phyloP scores from a whole-genome alignment of 345 rosid species.

The Populus alba region DNA sequence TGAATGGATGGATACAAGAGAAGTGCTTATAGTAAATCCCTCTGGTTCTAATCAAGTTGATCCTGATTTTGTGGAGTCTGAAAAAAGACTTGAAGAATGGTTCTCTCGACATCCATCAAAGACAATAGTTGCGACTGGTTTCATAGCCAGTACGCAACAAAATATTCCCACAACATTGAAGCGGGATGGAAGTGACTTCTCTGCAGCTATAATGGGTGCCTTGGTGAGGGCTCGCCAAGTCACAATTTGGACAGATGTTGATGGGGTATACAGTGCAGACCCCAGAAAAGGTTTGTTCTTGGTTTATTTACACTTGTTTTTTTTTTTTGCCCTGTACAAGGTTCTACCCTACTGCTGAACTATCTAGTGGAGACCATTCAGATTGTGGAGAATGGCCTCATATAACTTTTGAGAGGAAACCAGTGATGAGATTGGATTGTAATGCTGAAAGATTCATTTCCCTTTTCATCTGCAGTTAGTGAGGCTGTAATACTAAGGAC shows the following conservation, averaged over 20 bases:
- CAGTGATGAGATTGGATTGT: constrained; percentile 9
- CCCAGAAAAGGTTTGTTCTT: constrained; percentile 77
- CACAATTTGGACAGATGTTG: constrained; percentile 99
- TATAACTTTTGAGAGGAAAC: constrained; percentile 2
- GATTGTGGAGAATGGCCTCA: not conserved
- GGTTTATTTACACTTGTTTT: not conserved
- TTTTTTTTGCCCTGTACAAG: not conserved
- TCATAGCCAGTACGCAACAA: constrained; percentile 94
- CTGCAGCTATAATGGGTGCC: constrained; percentile 97
- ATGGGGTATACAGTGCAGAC: constrained; percentile 98
- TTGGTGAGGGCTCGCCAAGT: constrained; percentile 72
- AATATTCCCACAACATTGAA: constrained; percentile 96
- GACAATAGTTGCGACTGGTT: constrained; percentile 86
- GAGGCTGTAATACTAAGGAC: constrained; percentile 88
- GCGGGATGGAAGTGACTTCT: constrained; percentile 99
- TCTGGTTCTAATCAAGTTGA: constrained; percentile 89
- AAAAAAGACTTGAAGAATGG: constrained; percentile 77
- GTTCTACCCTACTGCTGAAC: not conserved
- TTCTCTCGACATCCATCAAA: constrained; percentile 57
- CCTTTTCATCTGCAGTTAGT: constrained; percentile 54
- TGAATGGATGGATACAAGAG: constrained; percentile 98
- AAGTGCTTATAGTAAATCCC: constrained; percentile 86
- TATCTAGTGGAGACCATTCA: not conserved
- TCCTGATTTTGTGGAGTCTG: constrained; percentile 83
- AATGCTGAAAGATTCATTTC: constrained; percentile 12